These are phyloP conservation scores for Emericellopsis cladophorae DNA, from an alignment of 2,329 filamentous ascomycete genomes.

Conservation along the genomic window DNA sequence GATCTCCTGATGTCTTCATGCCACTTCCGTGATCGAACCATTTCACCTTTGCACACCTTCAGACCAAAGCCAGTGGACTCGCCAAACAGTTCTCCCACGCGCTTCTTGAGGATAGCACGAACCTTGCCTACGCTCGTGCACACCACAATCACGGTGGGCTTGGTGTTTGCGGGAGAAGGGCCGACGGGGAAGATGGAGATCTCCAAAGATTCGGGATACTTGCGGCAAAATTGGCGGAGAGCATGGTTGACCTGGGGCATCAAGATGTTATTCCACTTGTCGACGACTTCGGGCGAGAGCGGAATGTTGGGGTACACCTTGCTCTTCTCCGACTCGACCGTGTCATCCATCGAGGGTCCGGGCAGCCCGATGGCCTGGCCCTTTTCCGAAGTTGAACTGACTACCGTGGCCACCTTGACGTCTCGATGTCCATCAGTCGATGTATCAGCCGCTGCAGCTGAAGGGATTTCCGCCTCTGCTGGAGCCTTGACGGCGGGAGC, in stretches of 20 bases:
- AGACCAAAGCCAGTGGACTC: constrained; percentile 47
- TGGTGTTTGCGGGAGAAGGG: constrained; percentile 50
- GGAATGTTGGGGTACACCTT: constrained; percentile 48
- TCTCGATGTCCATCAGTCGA: constrained; percentile 2
- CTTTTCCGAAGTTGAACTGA: neutral
- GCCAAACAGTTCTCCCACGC: constrained; percentile 54
- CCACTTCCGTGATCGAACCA: constrained; percentile 45
- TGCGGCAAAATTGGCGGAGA: constrained; percentile 57
- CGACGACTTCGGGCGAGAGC: constrained; percentile 46
- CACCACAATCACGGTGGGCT: constrained; percentile 64
- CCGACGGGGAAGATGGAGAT: constrained; percentile 68
- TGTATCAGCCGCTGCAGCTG: neutral
- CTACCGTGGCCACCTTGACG: constrained; percentile 1
- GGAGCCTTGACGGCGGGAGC: constrained; percentile 1
- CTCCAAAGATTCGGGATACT: constrained; percentile 64
- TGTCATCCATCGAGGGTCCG: too few relatives aligned
- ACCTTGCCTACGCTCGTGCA: constrained; percentile 66
- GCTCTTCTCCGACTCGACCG: constrained; percentile 21
- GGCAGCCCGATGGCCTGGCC: too few relatives aligned
- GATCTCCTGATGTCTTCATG: constrained; percentile 15
- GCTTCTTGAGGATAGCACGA: constrained; percentile 56
- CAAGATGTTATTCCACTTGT: constrained; percentile 58
- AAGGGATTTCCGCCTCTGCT: neutral
- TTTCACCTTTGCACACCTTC: constrained; percentile 59
- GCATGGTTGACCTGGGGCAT: constrained; percentile 65